Evolutionary conservation across 2,329 filamentous ascomycete species (phyloP), one percentile per base, ranked within the genome.

Genomic region (Blumeriella jaapii): DNA sequence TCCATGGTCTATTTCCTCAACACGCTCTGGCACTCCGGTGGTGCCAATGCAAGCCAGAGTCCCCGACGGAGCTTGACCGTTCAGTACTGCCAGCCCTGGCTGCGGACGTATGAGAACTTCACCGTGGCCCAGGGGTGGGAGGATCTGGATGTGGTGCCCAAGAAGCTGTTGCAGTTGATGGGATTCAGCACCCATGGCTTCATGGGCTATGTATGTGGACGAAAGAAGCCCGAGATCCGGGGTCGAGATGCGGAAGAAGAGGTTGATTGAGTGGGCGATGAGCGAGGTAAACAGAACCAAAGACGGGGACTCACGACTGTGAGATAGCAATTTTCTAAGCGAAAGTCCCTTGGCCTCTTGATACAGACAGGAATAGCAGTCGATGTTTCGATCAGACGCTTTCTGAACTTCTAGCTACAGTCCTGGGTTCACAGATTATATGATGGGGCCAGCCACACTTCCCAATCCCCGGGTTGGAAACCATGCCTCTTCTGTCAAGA

Each of bases 81-180:
- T 1, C 52, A 54, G 30, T 55, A 54, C 30, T 55, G 52, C 26
- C 51, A 54, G 36, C 52, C 48, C 4, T 66, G 54, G 54, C 53
- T 59, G 15, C 44, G 58, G n/a, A 51, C 54, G n/a, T 50, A 47
- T 31, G 59, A 60, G 42, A 61, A 61, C 31, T 53, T 57, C 45
- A 53, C 54, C 5, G 42, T 61, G 5, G 54, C 56, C 9, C 53
- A 59, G 34, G 55, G 57, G 9, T 54, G 49, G 50, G 46, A 54
- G 25, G 42, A 54, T 28, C 17, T 53, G 25, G 49, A 54, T 42
- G 25, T 38, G 11, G 39, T 53, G 4, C 49, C 50, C 5, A 46
- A 53, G 29, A 44, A 27, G 15, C 29, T 54, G 3, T 31, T 52
- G 33, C 26, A 27, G 17, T 30, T 53, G 41, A 47, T 52, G 48